Evolutionary conservation across 2,329 filamentous ascomycete genomes (phyloP).

Genomic region (Geosmithia morbida): DNA sequence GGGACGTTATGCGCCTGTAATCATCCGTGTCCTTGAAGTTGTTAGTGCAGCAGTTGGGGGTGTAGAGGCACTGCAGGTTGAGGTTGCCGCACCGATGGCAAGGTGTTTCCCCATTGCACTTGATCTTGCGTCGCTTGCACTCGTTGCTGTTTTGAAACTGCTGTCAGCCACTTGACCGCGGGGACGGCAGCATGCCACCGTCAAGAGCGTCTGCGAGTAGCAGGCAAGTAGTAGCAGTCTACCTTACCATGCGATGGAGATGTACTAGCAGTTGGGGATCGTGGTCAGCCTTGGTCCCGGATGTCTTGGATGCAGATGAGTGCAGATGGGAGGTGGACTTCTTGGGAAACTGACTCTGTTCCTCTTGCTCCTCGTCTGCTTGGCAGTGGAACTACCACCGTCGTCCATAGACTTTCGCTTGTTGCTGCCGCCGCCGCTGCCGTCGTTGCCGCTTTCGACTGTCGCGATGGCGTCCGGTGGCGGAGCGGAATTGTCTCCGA

Average conservation of each 20-base stretch:
- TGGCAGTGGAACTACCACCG: conserved; percentile 18
- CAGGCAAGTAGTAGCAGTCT: background rate
- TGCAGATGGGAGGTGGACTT: background rate
- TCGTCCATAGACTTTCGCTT: conserved; percentile 27
- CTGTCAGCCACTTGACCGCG: conserved; percentile 1
- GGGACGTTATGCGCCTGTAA: conserved; percentile 66
- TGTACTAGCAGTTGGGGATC: conserved; percentile 26
- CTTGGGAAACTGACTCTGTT: conserved; percentile 42
- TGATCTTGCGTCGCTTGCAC: conserved; percentile 62
- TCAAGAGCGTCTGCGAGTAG: background rate
- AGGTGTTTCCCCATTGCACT: conserved; percentile 56
- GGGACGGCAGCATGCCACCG: background rate
- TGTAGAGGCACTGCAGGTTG: conserved; percentile 50
- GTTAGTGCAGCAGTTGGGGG: conserved; percentile 53
- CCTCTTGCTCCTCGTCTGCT: conserved; percentile 44
- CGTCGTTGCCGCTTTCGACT: background rate
- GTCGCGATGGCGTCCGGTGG: conserved; percentile 7
- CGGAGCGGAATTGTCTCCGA: conserved; percentile 35
- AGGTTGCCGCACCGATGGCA: conserved; percentile 57
- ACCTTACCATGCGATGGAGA: conserved; percentile 45
- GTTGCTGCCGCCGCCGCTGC: conserved; percentile 8
- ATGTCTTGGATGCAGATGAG: background rate
- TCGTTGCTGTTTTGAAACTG: conserved; percentile 40
- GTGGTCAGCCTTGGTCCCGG: background rate
- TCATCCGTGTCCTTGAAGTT: conserved; percentile 89